Base-by-base conservation (phyloP, 768 basidiomycete genomes). In the Tylopilus intermedius region DNA sequence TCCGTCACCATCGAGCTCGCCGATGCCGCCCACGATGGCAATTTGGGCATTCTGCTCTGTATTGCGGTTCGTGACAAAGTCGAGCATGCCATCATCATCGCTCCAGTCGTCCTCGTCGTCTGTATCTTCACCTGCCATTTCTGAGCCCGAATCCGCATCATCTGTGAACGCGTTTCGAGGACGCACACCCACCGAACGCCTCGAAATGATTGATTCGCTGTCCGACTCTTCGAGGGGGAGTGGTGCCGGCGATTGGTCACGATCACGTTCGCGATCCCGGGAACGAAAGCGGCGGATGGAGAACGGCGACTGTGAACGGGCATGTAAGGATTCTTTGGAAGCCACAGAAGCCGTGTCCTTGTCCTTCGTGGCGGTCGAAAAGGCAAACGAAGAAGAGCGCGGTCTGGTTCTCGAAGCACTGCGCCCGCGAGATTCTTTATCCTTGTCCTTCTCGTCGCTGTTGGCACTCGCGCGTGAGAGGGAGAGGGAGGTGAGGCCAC, bases 261-360 rank as follows among this genome's bases (percentile, higher is more conserved):
- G 74, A 38, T 76, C 75, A 49, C 80, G 74, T 32, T 76, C 75
- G 49, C 79, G 72, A 50, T 77, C 76, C 47, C 79, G 73, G 8
- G 78, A 72, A 55, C 87, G 79, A 51, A 82, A 79, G 32, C 88
- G 77, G 40, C 89, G 77, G 51, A 90, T 79, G 40, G 74, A 74
- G 67, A 96, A 95, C 39, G 94, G 89, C 2, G 91, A 90, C 60
- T 84, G 76, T 43, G 88, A 86, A 37, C 90, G 83, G 13, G 86
- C 78, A 52, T 87, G 86, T 10, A 76, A 74, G 4, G 69, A 68
- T 45, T 77, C 79, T 47, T 77, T 76, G n/a, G 79, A 78, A 21
- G 60, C 57, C 38, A 67, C 56, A 21, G 79, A 78, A 42, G 70
- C 63, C 68, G 35, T 67, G 26, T 65, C 71, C 41, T 65, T 68